These are phyloP conservation scores for Encephalitozoon romaleae DNA, from an alignment of 371 early-diverging fungal genomes.

Conservation along the genomic window DNA sequence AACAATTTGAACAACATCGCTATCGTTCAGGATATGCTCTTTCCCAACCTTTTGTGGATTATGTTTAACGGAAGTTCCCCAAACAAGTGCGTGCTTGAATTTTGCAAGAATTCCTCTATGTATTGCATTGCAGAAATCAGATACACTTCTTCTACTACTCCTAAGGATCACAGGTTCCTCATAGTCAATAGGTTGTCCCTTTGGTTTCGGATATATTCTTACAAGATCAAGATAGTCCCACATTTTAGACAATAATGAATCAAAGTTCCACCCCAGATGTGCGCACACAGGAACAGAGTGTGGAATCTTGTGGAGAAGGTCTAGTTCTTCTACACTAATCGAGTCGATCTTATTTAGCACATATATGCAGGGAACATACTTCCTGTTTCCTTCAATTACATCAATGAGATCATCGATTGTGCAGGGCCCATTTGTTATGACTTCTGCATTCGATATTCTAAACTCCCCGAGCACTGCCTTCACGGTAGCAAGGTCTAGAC, in stretches of 20 bases:
- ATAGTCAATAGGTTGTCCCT: slow-evolving; percentile 91
- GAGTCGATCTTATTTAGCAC: slow-evolving; percentile 95
- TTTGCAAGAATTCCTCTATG: slow-evolving; percentile 86
- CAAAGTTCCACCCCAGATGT: slow-evolving; percentile 97
- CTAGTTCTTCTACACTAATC: slow-evolving; percentile 84
- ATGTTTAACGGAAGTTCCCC: slow-evolving; percentile 95
- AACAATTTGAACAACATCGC: slow-evolving; percentile 96
- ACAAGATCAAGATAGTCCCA: slow-evolving; percentile 57
- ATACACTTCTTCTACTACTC: slow-evolving; percentile 67
- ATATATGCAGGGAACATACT: slow-evolving; percentile 86
- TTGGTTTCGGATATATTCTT: slow-evolving; percentile 89
- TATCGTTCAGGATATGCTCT: slow-evolving; percentile 82
- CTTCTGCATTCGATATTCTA: slow-evolving; percentile 88
- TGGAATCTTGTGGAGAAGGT: slow-evolving; percentile 82
- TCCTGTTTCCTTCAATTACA: slow-evolving; percentile 83
- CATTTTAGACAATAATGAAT: slow-evolving; percentile 75
- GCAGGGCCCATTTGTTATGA: slow-evolving; percentile 72
- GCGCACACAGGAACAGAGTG: slow-evolving; percentile 90
- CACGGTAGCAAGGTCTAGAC: slow-evolving; percentile 78
- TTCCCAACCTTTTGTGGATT: slow-evolving; percentile 94
- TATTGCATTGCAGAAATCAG: slow-evolving; percentile 92
- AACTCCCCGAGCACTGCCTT: slow-evolving; percentile 88
- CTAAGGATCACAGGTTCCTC: slow-evolving; percentile 82
- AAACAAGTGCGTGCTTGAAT: slow-evolving; percentile 90
- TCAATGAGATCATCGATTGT: slow-evolving; percentile 96